Conservation (phyloP, 768 basidiomycete species). For the Psilocybe tampanensis region DNA sequence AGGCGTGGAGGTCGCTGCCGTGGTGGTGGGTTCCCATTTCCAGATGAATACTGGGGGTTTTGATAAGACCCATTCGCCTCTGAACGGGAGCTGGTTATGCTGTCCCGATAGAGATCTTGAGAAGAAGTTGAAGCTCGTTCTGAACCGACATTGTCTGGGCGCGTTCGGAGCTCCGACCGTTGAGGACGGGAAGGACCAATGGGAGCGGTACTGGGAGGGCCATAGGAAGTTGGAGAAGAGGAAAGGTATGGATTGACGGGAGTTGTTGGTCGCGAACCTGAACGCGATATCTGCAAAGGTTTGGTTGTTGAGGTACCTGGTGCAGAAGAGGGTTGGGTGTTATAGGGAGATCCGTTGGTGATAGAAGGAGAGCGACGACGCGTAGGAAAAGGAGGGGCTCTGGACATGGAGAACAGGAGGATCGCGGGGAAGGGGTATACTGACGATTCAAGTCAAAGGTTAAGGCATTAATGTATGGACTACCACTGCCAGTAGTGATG, state of each 20-base stretch:
- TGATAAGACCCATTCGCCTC: conserved; percentile 36
- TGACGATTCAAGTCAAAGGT: neutral
- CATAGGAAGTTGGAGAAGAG: conserved; percentile 34
- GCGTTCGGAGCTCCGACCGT: conserved; percentile 64
- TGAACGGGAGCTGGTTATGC: conserved; percentile 48
- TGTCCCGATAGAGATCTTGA: conserved; percentile 49
- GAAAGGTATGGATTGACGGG: conserved; percentile 41
- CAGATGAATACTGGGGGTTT: conserved; percentile 11
- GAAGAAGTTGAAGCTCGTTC: conserved; percentile 53
- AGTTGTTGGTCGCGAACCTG: conserved; percentile 55
- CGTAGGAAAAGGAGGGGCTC: conserved; percentile 56
- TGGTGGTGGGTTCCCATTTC: conserved; percentile 16
- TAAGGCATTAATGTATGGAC: too few relatives aligned
- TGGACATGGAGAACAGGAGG: conserved; percentile 47
- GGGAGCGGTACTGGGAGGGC: conserved; percentile 41
- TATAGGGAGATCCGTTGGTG: conserved; percentile 40
- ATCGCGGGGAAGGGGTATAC: neutral
- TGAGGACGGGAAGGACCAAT: conserved; percentile 65
- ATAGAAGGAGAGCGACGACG: conserved; percentile 54
- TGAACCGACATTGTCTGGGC: conserved; percentile 56
- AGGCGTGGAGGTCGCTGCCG: conserved; percentile 30
- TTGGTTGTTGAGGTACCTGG: conserved; percentile 40
- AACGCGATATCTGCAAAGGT: conserved; percentile 64
- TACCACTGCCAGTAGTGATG: neutral
- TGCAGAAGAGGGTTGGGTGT: conserved; percentile 37